phyloP scores from a whole-genome alignment of 495 filamentous ascomycete genomes.

The Daldinia childiae region DNA sequence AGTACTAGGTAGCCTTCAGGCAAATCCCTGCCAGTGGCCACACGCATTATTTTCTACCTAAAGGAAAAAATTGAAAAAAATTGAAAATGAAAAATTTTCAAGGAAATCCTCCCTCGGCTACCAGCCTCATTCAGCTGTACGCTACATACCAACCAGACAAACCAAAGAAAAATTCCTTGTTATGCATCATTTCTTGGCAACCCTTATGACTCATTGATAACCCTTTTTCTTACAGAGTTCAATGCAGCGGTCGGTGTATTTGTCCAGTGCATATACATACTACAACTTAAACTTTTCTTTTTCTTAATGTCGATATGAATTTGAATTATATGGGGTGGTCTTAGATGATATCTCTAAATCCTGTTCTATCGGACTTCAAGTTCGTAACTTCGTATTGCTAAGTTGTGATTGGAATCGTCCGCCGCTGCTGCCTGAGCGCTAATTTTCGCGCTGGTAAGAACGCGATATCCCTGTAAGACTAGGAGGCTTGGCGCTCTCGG shows the following conservation, averaged over 20 bases:
- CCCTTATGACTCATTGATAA: slow-evolving; percentile 37
- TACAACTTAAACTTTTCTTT: background rate
- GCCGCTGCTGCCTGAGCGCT: slow-evolving; percentile 24
- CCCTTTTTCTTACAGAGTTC: slow-evolving; percentile 18
- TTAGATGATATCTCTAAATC: background rate
- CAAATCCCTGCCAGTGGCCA: slow-evolving; percentile 37
- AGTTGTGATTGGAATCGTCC: background rate
- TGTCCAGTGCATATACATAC: background rate
- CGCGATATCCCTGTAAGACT: slow-evolving; percentile 30
- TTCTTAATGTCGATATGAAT: background rate
- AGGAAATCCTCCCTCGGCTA: slow-evolving; percentile 20
- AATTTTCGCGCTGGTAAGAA: slow-evolving; percentile 31
- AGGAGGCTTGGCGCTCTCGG: slow-evolving; percentile 32
- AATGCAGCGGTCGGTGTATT: slow-evolving; percentile 27
- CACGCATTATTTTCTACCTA: slow-evolving; percentile 12
- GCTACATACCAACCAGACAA: background rate
- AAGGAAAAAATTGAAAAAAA: background rate
- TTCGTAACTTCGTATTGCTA: slow-evolving; percentile 17
- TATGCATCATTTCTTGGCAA: slow-evolving; percentile 34
- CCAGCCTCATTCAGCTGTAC: slow-evolving; percentile 40
- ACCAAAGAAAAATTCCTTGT: slow-evolving; percentile 33
- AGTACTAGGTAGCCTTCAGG: slow-evolving; percentile 15
- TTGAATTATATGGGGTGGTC: background rate
- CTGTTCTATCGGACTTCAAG: background rate
- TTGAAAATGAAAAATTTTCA: slow-evolving; percentile 19